Conservation (phyloP, 805 yeast genomes). For the Cephaloascus albidus region DNA sequence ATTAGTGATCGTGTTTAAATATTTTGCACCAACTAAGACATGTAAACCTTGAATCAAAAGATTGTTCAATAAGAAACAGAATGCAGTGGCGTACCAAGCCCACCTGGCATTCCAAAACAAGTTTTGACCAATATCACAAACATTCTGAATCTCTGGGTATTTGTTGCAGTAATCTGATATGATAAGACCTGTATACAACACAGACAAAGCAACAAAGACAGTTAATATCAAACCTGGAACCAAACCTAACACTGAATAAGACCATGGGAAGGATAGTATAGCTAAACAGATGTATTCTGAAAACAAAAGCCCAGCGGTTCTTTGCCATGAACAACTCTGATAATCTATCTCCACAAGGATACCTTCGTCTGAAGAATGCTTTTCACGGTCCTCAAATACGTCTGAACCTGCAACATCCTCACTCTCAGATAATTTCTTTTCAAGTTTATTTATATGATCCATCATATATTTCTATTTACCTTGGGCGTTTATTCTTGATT, state of each 20-base stretch:
- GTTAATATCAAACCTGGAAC: slow-evolving; percentile 51
- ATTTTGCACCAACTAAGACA: slow-evolving; percentile 51
- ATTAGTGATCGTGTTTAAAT: slow-evolving; percentile 44
- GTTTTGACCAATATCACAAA: slow-evolving; percentile 53
- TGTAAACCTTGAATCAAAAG: slow-evolving; percentile 51
- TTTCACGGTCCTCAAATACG: too few relatives aligned
- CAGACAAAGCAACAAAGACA: slow-evolving; percentile 37
- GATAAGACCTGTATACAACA: slow-evolving; percentile 45
- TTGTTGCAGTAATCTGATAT: slow-evolving; percentile 45
- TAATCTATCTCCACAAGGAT: slow-evolving; percentile 25
- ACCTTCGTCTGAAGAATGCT: not conserved
- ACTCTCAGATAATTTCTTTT: too few relatives aligned
- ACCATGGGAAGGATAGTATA: slow-evolving; percentile 60
- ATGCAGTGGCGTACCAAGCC: slow-evolving; percentile 52
- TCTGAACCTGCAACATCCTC: too few relatives aligned
- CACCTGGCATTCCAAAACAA: slow-evolving; percentile 39
- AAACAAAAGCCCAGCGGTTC: slow-evolving; percentile 49
- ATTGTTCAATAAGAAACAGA: slow-evolving; percentile 44
- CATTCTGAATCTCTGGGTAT: slow-evolving; percentile 40
- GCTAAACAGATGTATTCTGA: slow-evolving; percentile 56
- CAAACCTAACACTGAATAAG: slow-evolving; percentile 48
- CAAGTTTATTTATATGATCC: too few relatives aligned
- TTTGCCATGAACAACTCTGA: slow-evolving; percentile 46
- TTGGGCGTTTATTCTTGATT: too few relatives aligned
- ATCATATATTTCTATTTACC: too few relatives aligned